Percentiles rank a stretch among this genome's conserved stretches.
These are phyloP conservation scores for Amanita thiersii DNA, from an alignment of 768 basidiomycete genomes.

Conservation along the genomic window DNA sequence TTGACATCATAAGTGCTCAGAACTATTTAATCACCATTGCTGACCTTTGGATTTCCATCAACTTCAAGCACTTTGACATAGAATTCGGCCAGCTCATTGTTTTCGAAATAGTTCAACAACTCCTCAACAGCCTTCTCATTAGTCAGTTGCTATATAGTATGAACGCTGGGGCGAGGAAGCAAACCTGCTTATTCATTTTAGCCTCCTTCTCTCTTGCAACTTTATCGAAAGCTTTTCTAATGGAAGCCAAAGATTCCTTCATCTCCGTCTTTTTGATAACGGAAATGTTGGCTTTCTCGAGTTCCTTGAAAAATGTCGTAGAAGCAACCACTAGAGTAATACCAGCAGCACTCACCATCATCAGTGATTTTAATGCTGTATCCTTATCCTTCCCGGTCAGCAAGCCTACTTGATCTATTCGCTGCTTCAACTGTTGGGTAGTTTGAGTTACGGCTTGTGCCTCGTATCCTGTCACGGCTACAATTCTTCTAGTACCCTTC, in stretches of 20 bases:
- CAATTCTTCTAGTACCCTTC: slow-evolving; percentile 92
- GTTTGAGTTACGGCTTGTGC: slow-evolving; percentile 72
- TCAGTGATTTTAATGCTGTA: slow-evolving; percentile 72
- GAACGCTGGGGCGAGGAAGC: slow-evolving; percentile 9
- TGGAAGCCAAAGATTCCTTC: slow-evolving; percentile 58
- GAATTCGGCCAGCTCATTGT: slow-evolving; percentile 59
- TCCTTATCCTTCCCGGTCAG: slow-evolving; percentile 78
- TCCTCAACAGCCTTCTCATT: slow-evolving; percentile 55
- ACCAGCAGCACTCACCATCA: slow-evolving; percentile 43
- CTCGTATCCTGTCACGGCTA: slow-evolving; percentile 91
- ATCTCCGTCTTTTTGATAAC: slow-evolving; percentile 74
- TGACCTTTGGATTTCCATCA: slow-evolving; percentile 81
- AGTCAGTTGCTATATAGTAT: neutral
- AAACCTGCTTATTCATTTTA: slow-evolving; percentile 68
- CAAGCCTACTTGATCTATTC: slow-evolving; percentile 53
- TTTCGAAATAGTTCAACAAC: slow-evolving; percentile 67
- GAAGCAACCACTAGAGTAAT: slow-evolving; percentile 4
- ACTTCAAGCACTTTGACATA: slow-evolving; percentile 70
- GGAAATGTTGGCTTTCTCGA: slow-evolving; percentile 85
- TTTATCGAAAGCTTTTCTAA: slow-evolving; percentile 82
- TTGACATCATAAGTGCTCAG: slow-evolving; percentile 4
- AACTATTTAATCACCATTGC: slow-evolving; percentile 1
- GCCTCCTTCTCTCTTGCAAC: slow-evolving; percentile 76
- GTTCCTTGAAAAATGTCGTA: slow-evolving; percentile 49
- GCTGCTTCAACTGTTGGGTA: slow-evolving; percentile 53